Evolutionary conservation across 305 asterid species (phyloP).

Genomic region (Striga hermonthica): DNA sequence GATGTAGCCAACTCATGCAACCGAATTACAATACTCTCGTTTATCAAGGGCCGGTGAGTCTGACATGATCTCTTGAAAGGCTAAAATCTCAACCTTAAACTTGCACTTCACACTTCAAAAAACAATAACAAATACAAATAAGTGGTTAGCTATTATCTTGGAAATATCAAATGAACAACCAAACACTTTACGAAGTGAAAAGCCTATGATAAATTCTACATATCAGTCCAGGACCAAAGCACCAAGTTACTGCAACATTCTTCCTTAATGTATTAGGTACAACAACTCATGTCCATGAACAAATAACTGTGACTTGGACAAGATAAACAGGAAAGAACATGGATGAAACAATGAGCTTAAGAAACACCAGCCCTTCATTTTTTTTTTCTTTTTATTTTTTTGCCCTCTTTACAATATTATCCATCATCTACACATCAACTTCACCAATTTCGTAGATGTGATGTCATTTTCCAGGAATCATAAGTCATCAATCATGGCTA

Average conservation of each 20-base stretch:
- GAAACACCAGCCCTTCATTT: too few relatives aligned
- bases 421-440: too few relatives aligned
- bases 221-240: background rate
- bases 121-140: conserved; percentile 7
- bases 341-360: too few relatives aligned
- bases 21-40: conserved; percentile 10
- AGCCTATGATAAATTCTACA: background rate
- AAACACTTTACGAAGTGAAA: background rate
- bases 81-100: conserved; percentile 18
- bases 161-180: background rate
- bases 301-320: background rate
- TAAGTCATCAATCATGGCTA: too few relatives aligned
- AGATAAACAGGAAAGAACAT: too few relatives aligned
- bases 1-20: conserved; percentile 1
- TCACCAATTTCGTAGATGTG: too few relatives aligned
- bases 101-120: conserved; percentile 26
- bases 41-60: background rate
- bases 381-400: too few relatives aligned
- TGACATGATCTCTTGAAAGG: conserved; percentile 17
- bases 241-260: background rate
- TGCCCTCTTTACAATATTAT: too few relatives aligned
- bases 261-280: background rate
- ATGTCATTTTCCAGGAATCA: too few relatives aligned
- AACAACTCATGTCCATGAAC: background rate
- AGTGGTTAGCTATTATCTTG: conserved; percentile 7